A percentile compares a stretch with the other conserved stretches of the same genome.
Evolutionary conservation across 2,329 filamentous ascomycete species (phyloP).

Genomic region (Penicillium sp.): DNA sequence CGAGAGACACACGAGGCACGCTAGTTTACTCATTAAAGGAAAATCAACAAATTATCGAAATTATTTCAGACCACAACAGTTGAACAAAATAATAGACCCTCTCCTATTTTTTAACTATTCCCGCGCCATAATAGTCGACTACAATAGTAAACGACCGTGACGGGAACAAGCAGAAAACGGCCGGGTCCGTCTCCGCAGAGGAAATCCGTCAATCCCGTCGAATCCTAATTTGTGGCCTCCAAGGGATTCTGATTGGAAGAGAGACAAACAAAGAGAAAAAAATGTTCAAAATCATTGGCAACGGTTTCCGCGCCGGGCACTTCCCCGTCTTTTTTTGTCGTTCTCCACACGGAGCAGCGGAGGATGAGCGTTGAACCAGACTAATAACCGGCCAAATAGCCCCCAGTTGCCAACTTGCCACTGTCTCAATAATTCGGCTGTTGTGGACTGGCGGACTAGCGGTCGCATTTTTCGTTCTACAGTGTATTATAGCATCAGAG

Average conservation of each 20-base stretch:
- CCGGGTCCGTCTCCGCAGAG: constrained; percentile 1
- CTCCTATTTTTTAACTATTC: neutral
- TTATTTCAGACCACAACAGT: too few relatives aligned
- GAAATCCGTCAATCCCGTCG: constrained; percentile 2
- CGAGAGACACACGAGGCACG: neutral
- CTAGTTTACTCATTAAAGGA: neutral
- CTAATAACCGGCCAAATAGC: neutral
- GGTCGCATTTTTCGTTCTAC: neutral
- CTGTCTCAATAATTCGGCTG: neutral
- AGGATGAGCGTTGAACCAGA: constrained; percentile 1
- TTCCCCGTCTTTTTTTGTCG: constrained; percentile 6
- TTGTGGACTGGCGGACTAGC: neutral
- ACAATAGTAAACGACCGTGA: neutral
- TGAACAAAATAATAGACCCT: neutral
- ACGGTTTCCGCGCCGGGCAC: constrained; percentile 8
- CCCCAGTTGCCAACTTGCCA: neutral
- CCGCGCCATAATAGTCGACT: neutral
- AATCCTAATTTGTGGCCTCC: neutral
- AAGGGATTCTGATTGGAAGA: neutral
- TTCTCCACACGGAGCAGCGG: constrained; percentile 3
- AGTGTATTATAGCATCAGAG: neutral
- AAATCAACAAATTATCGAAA: neutral
- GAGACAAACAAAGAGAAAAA: neutral
- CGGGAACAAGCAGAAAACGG: neutral
- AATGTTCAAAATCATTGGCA: neutral